Evolutionary conservation across 768 basidiomycete genomes (phyloP).

Genomic region (Exsudoporus frostii): DNA sequence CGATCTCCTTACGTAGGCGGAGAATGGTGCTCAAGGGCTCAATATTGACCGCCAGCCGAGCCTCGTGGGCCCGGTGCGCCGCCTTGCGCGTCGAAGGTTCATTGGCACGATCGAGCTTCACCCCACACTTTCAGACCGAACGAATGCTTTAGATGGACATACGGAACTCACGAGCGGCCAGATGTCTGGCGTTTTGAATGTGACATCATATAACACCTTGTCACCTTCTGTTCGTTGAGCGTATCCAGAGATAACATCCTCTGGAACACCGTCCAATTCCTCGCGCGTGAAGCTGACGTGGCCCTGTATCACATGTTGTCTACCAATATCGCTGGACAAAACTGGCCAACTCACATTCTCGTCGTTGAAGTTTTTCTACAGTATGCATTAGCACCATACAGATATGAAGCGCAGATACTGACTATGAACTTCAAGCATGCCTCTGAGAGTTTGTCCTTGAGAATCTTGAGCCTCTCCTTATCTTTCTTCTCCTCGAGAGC

Average conservation of each 20-base stretch:
- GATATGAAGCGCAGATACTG: slow-evolving; percentile 24
- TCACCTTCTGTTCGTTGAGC: slow-evolving; percentile 55
- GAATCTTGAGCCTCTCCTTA: slow-evolving; percentile 48
- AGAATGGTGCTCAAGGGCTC: slow-evolving; percentile 67
- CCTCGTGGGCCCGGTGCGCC: slow-evolving; percentile 64
- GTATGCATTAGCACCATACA: not conserved
- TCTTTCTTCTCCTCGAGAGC: slow-evolving; percentile 62
- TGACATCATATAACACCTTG: slow-evolving; percentile 63
- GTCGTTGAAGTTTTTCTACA: slow-evolving; percentile 83
- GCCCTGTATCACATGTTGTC: slow-evolving; percentile 39
- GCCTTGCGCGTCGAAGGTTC: slow-evolving; percentile 63
- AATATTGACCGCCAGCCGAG: slow-evolving; percentile 62
- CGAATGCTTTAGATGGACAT: not conserved
- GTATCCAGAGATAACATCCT: slow-evolving; percentile 74
- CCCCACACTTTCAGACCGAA: not conserved
- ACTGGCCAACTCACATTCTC: slow-evolving; percentile 53
- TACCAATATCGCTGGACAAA: not conserved
- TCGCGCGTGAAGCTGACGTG: slow-evolving; percentile 60
- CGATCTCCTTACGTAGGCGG: slow-evolving; percentile 65
- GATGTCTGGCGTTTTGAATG: slow-evolving; percentile 80
- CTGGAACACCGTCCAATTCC: slow-evolving; percentile 78
- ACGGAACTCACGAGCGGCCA: slow-evolving; percentile 59
- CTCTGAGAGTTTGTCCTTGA: slow-evolving; percentile 77
- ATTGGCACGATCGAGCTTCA: slow-evolving; percentile 72
- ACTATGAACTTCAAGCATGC: slow-evolving; percentile 73